phyloP scores from a whole-genome alignment of 2,329 filamentous ascomycete species.

The Venturia nashicola region DNA sequence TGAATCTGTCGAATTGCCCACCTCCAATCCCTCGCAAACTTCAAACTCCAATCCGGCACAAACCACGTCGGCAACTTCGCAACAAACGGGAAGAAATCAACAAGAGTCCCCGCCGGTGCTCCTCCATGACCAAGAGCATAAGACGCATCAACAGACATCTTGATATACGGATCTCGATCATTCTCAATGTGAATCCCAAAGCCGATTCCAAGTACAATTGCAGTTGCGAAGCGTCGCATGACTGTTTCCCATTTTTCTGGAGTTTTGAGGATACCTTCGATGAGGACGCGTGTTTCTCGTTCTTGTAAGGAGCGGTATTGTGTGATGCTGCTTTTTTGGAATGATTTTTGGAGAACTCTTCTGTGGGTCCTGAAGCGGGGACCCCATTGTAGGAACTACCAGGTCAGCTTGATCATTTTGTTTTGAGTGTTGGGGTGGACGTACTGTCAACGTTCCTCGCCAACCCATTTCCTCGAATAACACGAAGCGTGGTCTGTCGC shows the following conservation, averaged over 20 bases:
- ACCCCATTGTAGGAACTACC: constrained; percentile 33
- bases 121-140: constrained; percentile 18
- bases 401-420: constrained; percentile 18
- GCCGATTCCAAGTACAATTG: constrained; percentile 31
- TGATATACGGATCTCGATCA: constrained; percentile 29
- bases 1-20: constrained; percentile 29
- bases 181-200: constrained; percentile 30
- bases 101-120: constrained; percentile 24
- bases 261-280: constrained; percentile 20
- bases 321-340: constrained; percentile 27
- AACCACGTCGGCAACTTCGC: constrained; percentile 19
- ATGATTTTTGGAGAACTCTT: constrained; percentile 31
- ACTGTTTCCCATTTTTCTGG: constrained; percentile 26
- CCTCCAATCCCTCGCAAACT: constrained; percentile 17
- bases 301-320: constrained; percentile 19
- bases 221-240: constrained; percentile 28
- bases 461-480: constrained; percentile 28
- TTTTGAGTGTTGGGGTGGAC: constrained; percentile 14
- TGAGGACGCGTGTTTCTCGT: constrained; percentile 20
- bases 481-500: constrained; percentile 28
- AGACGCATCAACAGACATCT: constrained; percentile 23
- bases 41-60: constrained; percentile 13
- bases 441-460: constrained; percentile 36
- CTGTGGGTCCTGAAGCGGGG: constrained; percentile 33
- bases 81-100: constrained; percentile 36